Percentiles rank a stretch among this genome's conserved stretches.
Evolutionary conservation across 345 rosid species (phyloP).

Genomic region (Lenwebbia sp.): DNA sequence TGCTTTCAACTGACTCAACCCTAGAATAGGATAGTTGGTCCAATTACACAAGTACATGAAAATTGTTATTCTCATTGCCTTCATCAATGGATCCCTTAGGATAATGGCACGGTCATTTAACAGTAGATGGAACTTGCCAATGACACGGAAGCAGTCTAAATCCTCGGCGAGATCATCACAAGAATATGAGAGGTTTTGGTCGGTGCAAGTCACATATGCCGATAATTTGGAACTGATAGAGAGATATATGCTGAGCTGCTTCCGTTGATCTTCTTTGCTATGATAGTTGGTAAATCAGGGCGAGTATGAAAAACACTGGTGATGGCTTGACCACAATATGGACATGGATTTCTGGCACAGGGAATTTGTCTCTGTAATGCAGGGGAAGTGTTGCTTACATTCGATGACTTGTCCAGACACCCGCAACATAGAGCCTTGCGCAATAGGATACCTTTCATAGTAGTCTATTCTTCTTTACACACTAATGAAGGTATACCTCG

Average conservation of each 20-base stretch:
- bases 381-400: background rate
- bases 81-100: background rate
- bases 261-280: background rate
- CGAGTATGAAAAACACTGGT: background rate
- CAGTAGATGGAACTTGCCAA: background rate
- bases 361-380: background rate
- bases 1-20: background rate
- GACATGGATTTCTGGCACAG: background rate
- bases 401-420: background rate
- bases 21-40: background rate
- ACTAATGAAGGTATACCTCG: background rate
- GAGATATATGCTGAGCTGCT: background rate
- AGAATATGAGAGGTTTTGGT: background rate
- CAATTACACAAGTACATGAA: background rate
- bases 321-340: background rate
- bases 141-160: background rate
- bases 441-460: background rate
- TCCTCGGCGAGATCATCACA: background rate
- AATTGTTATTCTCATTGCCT: background rate
- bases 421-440: background rate
- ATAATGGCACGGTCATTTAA: background rate
- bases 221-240: background rate
- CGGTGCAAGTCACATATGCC: background rate
- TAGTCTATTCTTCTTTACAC: background rate
- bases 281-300: background rate